These are phyloP conservation scores for Cinnamomum micranthum DNA, from an alignment of 164 flowering plant species.

Conservation along the genomic window DNA sequence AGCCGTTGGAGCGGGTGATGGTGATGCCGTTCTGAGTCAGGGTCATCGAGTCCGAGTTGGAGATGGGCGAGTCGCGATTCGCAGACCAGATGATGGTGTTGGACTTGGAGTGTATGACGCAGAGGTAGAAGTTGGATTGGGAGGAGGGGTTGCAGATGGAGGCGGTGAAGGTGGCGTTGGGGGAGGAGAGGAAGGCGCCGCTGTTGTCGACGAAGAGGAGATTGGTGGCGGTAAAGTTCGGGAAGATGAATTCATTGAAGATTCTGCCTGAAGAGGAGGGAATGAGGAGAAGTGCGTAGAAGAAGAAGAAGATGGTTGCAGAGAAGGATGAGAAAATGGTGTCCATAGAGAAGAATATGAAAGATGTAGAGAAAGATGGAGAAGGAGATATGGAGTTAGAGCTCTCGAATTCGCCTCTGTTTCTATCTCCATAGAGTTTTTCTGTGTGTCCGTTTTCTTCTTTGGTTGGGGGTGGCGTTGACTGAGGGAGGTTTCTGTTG, in stretches of 20 bases:
- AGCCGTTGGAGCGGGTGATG: slow-evolving; percentile 32
- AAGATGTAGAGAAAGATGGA: neutral
- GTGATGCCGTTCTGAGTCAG: slow-evolving; percentile 49
- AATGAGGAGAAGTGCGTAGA: slow-evolving; percentile 16
- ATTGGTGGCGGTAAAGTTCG: slow-evolving; percentile 66
- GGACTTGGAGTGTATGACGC: slow-evolving; percentile 57
- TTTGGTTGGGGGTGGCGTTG: neutral
- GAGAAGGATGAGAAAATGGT: neutral
- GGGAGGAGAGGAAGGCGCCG: slow-evolving; percentile 64
- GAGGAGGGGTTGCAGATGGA: slow-evolving; percentile 49
- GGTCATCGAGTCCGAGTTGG: slow-evolving; percentile 41
- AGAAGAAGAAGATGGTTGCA: slow-evolving; percentile 16
- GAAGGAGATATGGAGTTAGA: neutral
- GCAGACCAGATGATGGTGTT: slow-evolving; percentile 75
- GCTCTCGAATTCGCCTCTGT: neutral
- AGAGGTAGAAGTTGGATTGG: slow-evolving; percentile 47
- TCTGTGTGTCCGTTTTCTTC: neutral
- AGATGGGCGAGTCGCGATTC: slow-evolving; percentile 54
- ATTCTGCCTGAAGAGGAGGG: slow-evolving; percentile 1
- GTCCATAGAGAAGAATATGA: neutral
- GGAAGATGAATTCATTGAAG: slow-evolving; percentile 39
- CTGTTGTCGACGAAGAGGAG: slow-evolving; percentile 36
- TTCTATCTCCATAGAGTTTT: too few species aligned
- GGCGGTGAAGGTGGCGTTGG: slow-evolving; percentile 53
- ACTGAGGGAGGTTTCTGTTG: neutral